Conservation (phyloP, 306 rosid genomes). For the Luffa acutangula region DNA sequence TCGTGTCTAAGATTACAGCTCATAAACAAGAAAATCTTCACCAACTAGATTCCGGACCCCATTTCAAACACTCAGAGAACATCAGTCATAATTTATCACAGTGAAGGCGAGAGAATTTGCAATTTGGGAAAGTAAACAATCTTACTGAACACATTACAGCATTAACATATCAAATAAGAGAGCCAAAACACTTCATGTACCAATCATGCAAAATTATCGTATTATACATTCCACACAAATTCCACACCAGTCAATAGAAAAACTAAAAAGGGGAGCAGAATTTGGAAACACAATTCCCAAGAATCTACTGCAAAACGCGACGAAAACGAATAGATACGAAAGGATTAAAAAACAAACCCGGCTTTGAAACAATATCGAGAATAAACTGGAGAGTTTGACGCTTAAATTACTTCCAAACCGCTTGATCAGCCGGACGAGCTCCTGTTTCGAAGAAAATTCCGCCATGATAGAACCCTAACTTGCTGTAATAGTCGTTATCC, state of each 20-base stretch:
- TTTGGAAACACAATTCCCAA: constrained; percentile 5
- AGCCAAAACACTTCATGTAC: neutral
- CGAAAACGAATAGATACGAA: neutral
- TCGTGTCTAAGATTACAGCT: neutral
- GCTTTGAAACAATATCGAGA: constrained; percentile 42
- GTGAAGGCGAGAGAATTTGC: neutral
- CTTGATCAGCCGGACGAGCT: constrained; percentile 61
- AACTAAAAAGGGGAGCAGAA: constrained; percentile 19
- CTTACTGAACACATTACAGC: neutral
- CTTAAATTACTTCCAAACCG: constrained; percentile 61
- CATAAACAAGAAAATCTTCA: neutral
- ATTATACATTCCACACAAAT: neutral
- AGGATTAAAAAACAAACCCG: constrained; percentile 27
- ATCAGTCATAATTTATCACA: neutral
- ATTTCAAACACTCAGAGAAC: neutral
- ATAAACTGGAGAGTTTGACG: constrained; percentile 54
- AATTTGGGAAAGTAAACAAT: neutral
- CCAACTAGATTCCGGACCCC: neutral
- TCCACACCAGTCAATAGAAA: neutral
- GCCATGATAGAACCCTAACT: constrained; percentile 31
- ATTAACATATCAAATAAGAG: neutral
- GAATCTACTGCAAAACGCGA: neutral
- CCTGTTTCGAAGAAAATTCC: constrained; percentile 63
- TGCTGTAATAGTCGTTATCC: constrained; percentile 9
- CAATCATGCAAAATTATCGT: neutral